phyloP scores from a whole-genome alignment of 2,329 filamentous ascomycete species.

The Fonsecaea nubica region DNA sequence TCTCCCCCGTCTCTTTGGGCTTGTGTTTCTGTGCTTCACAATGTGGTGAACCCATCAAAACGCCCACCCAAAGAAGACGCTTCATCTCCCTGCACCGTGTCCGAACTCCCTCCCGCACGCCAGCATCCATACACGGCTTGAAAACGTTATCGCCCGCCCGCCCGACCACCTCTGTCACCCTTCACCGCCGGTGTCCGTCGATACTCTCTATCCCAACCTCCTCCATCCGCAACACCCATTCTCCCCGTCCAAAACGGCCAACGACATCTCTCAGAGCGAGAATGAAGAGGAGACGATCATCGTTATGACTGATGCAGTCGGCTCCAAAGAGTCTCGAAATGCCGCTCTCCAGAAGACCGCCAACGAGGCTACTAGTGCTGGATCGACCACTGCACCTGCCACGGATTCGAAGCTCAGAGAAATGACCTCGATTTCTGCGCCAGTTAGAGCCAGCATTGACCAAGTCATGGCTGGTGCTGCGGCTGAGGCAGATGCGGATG shows the following conservation, averaged over 20 bases:
- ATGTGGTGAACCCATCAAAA: slow-evolving; percentile 29
- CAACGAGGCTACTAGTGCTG: slow-evolving; percentile 18
- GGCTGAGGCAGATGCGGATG: slow-evolving; percentile 43
- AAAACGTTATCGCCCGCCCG: slow-evolving; percentile 11
- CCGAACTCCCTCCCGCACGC: slow-evolving; percentile 1
- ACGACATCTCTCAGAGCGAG: slow-evolving; percentile 32
- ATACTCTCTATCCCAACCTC: slow-evolving; percentile 26
- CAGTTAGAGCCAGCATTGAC: slow-evolving; percentile 6
- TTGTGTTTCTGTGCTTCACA: slow-evolving; percentile 9
- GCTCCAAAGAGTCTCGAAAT: slow-evolving; percentile 27
- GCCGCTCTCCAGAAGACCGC: slow-evolving; percentile 15
- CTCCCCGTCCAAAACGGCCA: slow-evolving; percentile 38
- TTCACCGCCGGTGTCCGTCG: slow-evolving; percentile 23
- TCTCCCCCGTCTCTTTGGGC: slow-evolving; percentile 7
- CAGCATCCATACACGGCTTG: slow-evolving; percentile 2
- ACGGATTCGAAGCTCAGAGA: slow-evolving; percentile 19
- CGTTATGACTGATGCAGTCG: slow-evolving; percentile 30
- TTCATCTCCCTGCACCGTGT: slow-evolving; percentile 17
- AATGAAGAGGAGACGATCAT: slow-evolving; percentile 34
- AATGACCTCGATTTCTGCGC: slow-evolving; percentile 14
- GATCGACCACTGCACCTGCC: slow-evolving; percentile 5
- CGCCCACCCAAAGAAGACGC: slow-evolving; percentile 12
- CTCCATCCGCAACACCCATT: slow-evolving; percentile 25
- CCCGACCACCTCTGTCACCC: slow-evolving; percentile 10
- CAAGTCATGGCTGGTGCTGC: slow-evolving; percentile 42